These are phyloP conservation scores for Collybia sordida DNA, from an alignment of 768 basidiomycete species.

Conservation along the genomic window DNA sequence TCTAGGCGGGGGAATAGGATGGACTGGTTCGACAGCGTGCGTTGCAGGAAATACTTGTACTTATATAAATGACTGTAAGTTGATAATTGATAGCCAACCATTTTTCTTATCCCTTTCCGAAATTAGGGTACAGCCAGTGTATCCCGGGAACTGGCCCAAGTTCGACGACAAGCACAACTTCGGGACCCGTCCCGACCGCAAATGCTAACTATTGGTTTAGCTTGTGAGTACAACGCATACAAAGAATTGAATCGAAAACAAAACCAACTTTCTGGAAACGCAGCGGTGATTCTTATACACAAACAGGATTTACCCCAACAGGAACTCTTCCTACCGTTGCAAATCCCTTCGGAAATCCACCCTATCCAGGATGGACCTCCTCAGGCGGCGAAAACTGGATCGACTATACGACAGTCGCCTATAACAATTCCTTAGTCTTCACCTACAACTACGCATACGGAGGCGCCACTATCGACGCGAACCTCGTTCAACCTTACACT, in stretches of 20 bases:
- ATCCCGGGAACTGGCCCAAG: slow-evolving; percentile 21
- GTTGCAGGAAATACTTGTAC: slow-evolving; percentile 29
- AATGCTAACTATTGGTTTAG: slow-evolving; percentile 53
- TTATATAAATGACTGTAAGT: slow-evolving; percentile 26
- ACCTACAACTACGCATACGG: slow-evolving; percentile 70
- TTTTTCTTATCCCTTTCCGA: neutral
- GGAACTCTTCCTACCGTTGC: slow-evolving; percentile 38
- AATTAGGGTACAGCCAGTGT: slow-evolving; percentile 40
- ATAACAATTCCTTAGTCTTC: slow-evolving; percentile 53
- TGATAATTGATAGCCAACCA: neutral
- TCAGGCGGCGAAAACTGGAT: slow-evolving; percentile 63
- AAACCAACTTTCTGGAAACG: neutral
- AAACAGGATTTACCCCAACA: slow-evolving; percentile 49
- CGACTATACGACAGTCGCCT: slow-evolving; percentile 47
- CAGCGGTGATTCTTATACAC: slow-evolving; percentile 61
- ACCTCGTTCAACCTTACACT: slow-evolving; percentile 51
- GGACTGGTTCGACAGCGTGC: slow-evolving; percentile 43
- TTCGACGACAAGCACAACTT: neutral
- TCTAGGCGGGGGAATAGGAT: slow-evolving; percentile 27
- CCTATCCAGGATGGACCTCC: slow-evolving; percentile 52
- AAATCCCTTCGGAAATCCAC: slow-evolving; percentile 55
- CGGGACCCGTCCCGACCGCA: too few relatives aligned
- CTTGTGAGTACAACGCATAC: slow-evolving; percentile 36
- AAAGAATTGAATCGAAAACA: neutral
- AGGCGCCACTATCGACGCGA: slow-evolving; percentile 62